A percentile compares a stretch with the other conserved stretches of the same genome.
phyloP scores from a whole-genome alignment of 805 yeast species.

The Hanseniaspora pseudoguilliermondii region DNA sequence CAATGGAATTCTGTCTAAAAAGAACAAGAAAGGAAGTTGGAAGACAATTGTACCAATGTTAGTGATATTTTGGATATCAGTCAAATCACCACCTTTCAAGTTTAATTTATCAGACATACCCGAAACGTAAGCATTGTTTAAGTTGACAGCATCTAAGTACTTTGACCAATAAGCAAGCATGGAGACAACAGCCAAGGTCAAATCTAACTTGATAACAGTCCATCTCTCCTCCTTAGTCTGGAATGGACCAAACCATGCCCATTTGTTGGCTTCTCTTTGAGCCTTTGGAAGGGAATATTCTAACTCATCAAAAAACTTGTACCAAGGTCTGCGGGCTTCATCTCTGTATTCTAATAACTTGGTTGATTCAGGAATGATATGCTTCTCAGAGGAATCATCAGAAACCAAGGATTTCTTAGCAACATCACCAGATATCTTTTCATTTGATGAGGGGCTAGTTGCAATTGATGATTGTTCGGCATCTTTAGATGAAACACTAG shows the following conservation, averaged over 20 bases:
- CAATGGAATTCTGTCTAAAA: slow-evolving; percentile 42
- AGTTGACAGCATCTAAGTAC: slow-evolving; percentile 45
- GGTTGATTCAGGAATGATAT: background rate
- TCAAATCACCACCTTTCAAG: slow-evolving; percentile 50
- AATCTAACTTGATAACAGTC: slow-evolving; percentile 38
- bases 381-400: background rate
- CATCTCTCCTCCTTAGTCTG: slow-evolving; percentile 35
- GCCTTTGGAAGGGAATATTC: slow-evolving; percentile 38
- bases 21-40: slow-evolving; percentile 49
- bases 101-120: slow-evolving; percentile 47
- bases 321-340: slow-evolving; percentile 43
- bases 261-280: slow-evolving; percentile 25
- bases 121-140: slow-evolving; percentile 53
- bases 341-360: slow-evolving; percentile 33
- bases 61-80: slow-evolving; percentile 46
- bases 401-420: background rate
- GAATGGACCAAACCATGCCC: slow-evolving; percentile 45
- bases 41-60: slow-evolving; percentile 47
- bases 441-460: background rate
- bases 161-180: slow-evolving; percentile 58
- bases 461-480: background rate
- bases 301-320: slow-evolving; percentile 47
- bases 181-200: slow-evolving; percentile 39
- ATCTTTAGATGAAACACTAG: slow-evolving; percentile 5
- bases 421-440: background rate